phyloP scores from a whole-genome alignment of 129 eudicot genomes.

The Dittrichia graveolens region DNA sequence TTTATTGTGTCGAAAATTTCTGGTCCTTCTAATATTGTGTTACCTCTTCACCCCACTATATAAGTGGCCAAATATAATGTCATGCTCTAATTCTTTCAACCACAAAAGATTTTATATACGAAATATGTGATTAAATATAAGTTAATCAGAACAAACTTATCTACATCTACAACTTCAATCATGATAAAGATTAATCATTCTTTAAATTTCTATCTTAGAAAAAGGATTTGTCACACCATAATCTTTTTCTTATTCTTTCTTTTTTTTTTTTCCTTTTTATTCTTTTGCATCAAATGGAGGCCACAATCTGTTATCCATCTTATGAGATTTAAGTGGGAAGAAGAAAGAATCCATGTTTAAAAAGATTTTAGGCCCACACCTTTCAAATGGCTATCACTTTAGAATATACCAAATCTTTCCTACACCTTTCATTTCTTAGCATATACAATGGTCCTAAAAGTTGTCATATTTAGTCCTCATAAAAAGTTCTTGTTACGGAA shows the following conservation, averaged over 20 bases:
- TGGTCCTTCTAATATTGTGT: too few relatives aligned
- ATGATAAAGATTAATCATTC: too few relatives aligned
- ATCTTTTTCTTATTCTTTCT: too few relatives aligned
- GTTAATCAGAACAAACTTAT: too few relatives aligned
- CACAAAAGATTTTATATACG: too few relatives aligned
- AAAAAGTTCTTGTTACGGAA: conserved; percentile 2
- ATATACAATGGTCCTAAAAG: conserved; percentile 13
- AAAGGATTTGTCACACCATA: not conserved
- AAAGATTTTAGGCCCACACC: conserved; percentile 12
- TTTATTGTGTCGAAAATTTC: too few relatives aligned
- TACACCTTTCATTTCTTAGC: conserved; percentile 28
- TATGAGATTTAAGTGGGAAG: conserved; percentile 5
- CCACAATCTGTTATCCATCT: conserved; percentile 19
- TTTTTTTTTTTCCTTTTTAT: not conserved
- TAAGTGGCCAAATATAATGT: too few relatives aligned
- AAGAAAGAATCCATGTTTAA: conserved; percentile 17
- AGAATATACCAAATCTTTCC: conserved; percentile 23
- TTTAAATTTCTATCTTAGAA: not conserved
- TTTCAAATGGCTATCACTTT: conserved; percentile 8
- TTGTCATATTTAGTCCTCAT: not conserved
- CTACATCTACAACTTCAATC: too few relatives aligned
- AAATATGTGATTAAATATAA: too few relatives aligned
- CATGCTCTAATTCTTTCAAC: too few relatives aligned
- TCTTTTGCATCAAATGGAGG: not conserved
- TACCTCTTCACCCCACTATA: too few relatives aligned